Evolutionary conservation across 2,329 filamentous ascomycete species (phyloP).

Genomic region (Colletotrichum siamense): DNA sequence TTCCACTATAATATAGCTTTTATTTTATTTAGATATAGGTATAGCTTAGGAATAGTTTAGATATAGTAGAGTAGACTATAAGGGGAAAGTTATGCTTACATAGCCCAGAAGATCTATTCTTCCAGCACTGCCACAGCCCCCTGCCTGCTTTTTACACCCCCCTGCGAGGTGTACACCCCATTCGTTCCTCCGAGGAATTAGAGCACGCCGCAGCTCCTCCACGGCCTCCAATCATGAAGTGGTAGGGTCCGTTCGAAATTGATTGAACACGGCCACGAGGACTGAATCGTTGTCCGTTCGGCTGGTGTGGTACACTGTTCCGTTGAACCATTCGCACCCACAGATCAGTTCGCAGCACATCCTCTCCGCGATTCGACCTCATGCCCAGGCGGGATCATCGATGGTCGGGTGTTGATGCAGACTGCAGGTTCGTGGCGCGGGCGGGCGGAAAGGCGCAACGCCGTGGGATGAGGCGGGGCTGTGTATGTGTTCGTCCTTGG

Average conservation of each 20-base stretch:
- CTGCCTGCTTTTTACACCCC: no score
- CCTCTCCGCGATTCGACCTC: not conserved
- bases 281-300: not conserved
- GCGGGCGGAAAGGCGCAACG: not conserved
- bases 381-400: not conserved
- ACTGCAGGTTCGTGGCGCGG: not conserved
- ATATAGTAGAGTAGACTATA: no score
- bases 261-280: not conserved
- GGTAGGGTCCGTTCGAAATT: not conserved
- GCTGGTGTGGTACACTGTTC: not conserved
- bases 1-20: no score
- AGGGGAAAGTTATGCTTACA: no score
- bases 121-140: no score
- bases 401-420: not conserved
- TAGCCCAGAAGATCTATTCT: no score
- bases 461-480: not conserved
- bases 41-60: no score
- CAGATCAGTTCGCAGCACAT: not conserved
- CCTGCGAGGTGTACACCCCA: no score
- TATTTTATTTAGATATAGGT: no score
- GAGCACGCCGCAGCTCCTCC: not conserved
- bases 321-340: not conserved
- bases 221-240: not conserved
- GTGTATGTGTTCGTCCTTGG: not conserved
- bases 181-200: not conserved